Percentiles rank a stretch among this genome's conserved stretches.
Conservation (phyloP, 2,329 filamentous ascomycete species). For the Emericellopsis atlantica region DNA sequence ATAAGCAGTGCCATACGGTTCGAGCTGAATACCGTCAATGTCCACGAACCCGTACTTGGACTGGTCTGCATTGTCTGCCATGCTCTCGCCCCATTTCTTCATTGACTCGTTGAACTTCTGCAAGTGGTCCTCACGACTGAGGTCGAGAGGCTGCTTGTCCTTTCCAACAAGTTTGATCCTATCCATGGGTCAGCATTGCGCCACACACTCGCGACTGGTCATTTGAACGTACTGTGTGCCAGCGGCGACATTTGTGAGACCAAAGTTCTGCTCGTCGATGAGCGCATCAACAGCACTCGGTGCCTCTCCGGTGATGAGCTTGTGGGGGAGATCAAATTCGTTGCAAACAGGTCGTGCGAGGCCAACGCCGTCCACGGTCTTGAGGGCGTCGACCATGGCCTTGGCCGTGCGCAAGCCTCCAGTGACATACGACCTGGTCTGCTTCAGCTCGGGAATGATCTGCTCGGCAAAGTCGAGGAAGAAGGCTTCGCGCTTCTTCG, state of each 20-base stretch:
- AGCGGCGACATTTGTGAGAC: background rate
- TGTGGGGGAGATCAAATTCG: slow-evolving; percentile 17
- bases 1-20: background rate
- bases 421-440: slow-evolving; percentile 46
- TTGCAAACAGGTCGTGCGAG: slow-evolving; percentile 26
- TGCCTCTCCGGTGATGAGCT: slow-evolving; percentile 10
- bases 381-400: slow-evolving; percentile 46
- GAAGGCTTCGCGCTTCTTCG: slow-evolving; percentile 42
- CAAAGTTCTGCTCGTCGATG: background rate
- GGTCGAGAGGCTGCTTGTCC: background rate
- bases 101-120: background rate
- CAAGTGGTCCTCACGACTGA: background rate
- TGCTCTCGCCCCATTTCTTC: background rate
- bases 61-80: background rate
- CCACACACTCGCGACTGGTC: background rate
- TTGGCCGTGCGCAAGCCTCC: slow-evolving; percentile 41
- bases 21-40: background rate
- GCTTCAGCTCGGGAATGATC: slow-evolving; percentile 17
- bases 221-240: background rate
- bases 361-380: slow-evolving; percentile 46
- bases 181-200: background rate
- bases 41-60: slow-evolving; percentile 1
- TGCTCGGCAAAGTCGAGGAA: slow-evolving; percentile 39
- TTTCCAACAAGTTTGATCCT: background rate
- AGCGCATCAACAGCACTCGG: background rate